Percentiles rank a stretch among this genome's conserved stretches.
These are phyloP conservation scores for Venturia aucupariae DNA, from an alignment of 2,329 filamentous ascomycete species.

Conservation along the genomic window DNA sequence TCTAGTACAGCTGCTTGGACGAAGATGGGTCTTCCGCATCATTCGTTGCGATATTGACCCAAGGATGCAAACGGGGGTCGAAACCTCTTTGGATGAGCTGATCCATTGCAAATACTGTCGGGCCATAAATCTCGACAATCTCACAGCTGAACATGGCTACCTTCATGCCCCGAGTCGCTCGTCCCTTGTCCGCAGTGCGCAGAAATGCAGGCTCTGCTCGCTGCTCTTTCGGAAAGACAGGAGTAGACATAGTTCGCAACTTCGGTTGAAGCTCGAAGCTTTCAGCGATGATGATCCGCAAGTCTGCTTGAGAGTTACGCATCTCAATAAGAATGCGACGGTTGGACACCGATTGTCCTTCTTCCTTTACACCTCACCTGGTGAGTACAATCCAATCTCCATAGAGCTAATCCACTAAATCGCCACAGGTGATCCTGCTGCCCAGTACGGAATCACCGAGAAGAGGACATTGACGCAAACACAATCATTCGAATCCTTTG, in stretches of 20 bases:
- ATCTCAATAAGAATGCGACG: not conserved
- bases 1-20: not conserved
- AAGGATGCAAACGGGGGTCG: not conserved
- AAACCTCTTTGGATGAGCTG: constrained; percentile 8
- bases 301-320: constrained; percentile 7
- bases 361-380: constrained; percentile 11
- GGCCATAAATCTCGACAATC: constrained; percentile 8
- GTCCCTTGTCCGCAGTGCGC: constrained; percentile 12
- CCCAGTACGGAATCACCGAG: constrained; percentile 11
- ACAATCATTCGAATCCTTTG: not conserved
- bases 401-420: not conserved
- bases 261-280: constrained; percentile 3
- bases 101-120: constrained; percentile 13
- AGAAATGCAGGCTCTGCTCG: constrained; percentile 14
- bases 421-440: constrained; percentile 9
- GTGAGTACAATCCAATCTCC: not conserved
- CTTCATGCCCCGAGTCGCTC: constrained; percentile 12
- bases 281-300: constrained; percentile 12
- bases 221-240: constrained; percentile 14
- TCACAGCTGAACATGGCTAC: constrained; percentile 6
- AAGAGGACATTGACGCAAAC: constrained; percentile 9
- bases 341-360: constrained; percentile 6
- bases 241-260: constrained; percentile 10
- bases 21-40: not conserved
- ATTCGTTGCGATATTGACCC: not conserved